A percentile compares a stretch with the other conserved stretches of the same genome.
These are phyloP conservation scores for Aspergillus proliferans DNA, from an alignment of 2,329 filamentous ascomycete species.

Conservation along the genomic window DNA sequence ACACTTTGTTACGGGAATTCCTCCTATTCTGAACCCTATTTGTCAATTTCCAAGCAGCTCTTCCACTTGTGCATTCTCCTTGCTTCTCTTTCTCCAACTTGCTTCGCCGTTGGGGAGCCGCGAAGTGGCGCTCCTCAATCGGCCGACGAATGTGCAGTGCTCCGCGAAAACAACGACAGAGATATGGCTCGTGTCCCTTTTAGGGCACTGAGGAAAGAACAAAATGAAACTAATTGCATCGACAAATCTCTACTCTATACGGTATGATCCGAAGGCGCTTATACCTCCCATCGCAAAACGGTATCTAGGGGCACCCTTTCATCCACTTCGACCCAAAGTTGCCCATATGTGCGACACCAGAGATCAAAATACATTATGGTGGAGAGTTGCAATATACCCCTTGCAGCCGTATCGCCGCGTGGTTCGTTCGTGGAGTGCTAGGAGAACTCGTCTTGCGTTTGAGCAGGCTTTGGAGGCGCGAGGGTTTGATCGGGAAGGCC, in stretches of 20 bases:
- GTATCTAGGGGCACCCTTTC: slow-evolving; percentile 20
- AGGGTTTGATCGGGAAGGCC: slow-evolving; percentile 39
- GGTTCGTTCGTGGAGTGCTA: slow-evolving; percentile 42
- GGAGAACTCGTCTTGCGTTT: slow-evolving; percentile 43
- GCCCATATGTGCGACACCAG: slow-evolving; percentile 31
- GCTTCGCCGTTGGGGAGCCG: background rate
- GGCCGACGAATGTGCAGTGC: background rate
- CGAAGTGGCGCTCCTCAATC: background rate
- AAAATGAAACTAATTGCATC: slow-evolving; percentile 15
- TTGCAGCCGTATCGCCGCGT: slow-evolving; percentile 29
- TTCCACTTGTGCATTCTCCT: background rate
- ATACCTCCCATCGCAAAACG: slow-evolving; percentile 25
- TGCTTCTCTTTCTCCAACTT: background rate
- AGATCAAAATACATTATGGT: slow-evolving; percentile 43
- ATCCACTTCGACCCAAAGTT: slow-evolving; percentile 35
- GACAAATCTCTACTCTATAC: slow-evolving; percentile 16
- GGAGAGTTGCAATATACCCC: slow-evolving; percentile 33
- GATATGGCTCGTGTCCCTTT: background rate
- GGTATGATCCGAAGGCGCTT: slow-evolving; percentile 18
- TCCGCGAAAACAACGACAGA: background rate
- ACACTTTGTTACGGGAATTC: background rate
- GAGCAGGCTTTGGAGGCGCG: slow-evolving; percentile 38
- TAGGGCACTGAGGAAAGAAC: background rate
- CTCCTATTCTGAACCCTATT: background rate
- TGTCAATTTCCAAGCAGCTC: background rate